Base-by-base conservation (phyloP, 1,284 basidiomycete genomes). In the Sporisorium scitamineum region DNA sequence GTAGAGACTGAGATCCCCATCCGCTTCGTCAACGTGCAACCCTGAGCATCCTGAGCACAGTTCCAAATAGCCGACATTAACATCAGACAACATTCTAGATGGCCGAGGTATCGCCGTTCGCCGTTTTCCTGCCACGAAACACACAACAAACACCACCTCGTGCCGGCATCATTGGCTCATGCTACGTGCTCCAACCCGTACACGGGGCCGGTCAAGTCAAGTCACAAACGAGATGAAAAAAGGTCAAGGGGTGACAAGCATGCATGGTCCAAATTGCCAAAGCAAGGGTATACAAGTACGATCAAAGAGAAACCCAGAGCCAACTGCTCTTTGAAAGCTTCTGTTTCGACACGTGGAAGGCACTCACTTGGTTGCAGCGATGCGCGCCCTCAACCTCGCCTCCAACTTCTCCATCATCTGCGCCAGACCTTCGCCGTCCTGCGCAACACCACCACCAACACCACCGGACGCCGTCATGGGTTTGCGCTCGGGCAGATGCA, bases 341-440 rank as follows among this genome's bases (percentile, higher is more conserved):
- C n/a, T n/a, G n/a, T n/a, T n/a, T n/a, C n/a, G n/a, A n/a, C n/a
- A n/a, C 34, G 34, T 18, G 16, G 5, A 11, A n/a, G 14, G 9
- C 24, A 14, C 16, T 67, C 41, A 75, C 58, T 75, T 70, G 39
- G 72, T 75, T 16, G 67, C 72, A 13, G 52, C 61, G 24, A 70
- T 70, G 32, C 72, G 56, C 16, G 72, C 72, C 27, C 67, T 54
- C 52, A 75, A 65, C 44, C 72, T 64, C n/a, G 66, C 66, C 45
- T 75, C 72, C 27, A 75, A 54, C 60, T 70, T 75, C 34, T 70
- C 62, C 66, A 75, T 75, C 72, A 75, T 75, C 63, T 75, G 66
- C 6, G 66, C 54, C 47, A 75, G 29, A 0, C 66, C 56, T 39
- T 75, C 67, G 2, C 34, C 54, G 3, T 70, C 67, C 18, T 47